These are phyloP conservation scores for Coemansia sp. DNA, from an alignment of 192 early-diverging fungal species.

Conservation along the genomic window DNA sequence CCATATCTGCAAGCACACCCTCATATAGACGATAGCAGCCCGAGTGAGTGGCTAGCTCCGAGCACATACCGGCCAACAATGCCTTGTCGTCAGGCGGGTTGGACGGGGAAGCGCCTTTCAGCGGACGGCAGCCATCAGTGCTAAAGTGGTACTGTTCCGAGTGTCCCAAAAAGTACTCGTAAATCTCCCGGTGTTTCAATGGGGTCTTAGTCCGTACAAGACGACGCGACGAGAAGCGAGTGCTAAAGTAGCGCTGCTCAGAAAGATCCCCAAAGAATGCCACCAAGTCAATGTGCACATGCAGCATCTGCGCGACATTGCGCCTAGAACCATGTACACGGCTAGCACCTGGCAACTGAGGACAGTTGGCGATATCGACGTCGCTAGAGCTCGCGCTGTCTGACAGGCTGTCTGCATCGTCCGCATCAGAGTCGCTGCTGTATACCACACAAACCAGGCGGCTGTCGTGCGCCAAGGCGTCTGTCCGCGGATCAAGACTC, in stretches of 20 bases:
- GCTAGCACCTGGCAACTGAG: not conserved
- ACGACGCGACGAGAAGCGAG: conserved; percentile 46
- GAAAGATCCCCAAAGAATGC: conserved; percentile 29
- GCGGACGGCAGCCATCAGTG: conserved; percentile 31
- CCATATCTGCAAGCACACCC: conserved; percentile 13
- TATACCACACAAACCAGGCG: not conserved
- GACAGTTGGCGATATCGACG: conserved; percentile 1
- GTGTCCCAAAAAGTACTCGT: conserved; percentile 46
- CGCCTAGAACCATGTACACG: not conserved
- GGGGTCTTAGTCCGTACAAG: conserved; percentile 35
- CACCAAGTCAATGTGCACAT: conserved; percentile 43
- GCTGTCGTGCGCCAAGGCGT: not conserved
- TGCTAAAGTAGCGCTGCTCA: conserved; percentile 51
- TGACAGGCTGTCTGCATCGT: conserved; percentile 1
- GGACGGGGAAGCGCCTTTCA: not conserved
- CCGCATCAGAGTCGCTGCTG: conserved; percentile 35
- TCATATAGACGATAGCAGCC: conserved; percentile 51
- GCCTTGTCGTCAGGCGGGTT: conserved; percentile 3
- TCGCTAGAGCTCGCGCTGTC: conserved; percentile 16
- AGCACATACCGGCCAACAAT: conserved; percentile 11
- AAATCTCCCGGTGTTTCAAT: conserved; percentile 39
- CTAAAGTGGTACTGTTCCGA: conserved; percentile 42
- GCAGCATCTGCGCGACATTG: conserved; percentile 38
- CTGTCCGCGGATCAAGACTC: too few species aligned
- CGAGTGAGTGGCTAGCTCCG: conserved; percentile 26